These are phyloP conservation scores for Aspergillus panamensis DNA, from an alignment of 495 filamentous ascomycete species.

Conservation along the genomic window DNA sequence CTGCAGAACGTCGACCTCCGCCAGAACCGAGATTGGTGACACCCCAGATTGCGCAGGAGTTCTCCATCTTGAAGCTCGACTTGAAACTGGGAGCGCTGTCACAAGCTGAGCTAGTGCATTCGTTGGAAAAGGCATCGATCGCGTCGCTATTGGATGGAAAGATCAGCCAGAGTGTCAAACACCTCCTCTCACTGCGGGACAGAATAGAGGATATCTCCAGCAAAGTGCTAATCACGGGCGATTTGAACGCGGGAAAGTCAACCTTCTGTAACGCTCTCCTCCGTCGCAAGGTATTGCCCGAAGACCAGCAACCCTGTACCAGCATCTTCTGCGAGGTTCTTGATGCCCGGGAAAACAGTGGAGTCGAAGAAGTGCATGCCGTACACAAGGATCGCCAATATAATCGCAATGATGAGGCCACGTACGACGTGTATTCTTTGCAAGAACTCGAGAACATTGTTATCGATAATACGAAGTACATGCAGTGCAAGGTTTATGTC, in stretches of 20 bases:
- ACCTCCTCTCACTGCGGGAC: constrained; percentile 80
- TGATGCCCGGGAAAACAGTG: constrained; percentile 83
- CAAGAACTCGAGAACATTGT: constrained; percentile 83
- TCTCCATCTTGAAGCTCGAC: constrained; percentile 91
- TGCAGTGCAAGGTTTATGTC: constrained; percentile 95
- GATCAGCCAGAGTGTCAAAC: constrained; percentile 87
- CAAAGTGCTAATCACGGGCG: constrained; percentile 96
- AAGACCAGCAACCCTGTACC: constrained; percentile 98
- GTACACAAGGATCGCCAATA: constrained; percentile 77
- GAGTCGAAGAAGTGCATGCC: constrained; percentile 92
- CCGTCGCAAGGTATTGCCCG: constrained; percentile 86
- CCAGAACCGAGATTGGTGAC: constrained; percentile 76
- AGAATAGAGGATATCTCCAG: constrained; percentile 96
- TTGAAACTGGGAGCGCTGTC: constrained; percentile 82
- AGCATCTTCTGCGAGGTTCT: constrained; percentile 98
- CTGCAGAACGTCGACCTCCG: constrained; percentile 53
- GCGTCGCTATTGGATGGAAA: constrained; percentile 89
- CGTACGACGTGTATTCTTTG: constrained; percentile 80
- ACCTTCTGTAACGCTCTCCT: constrained; percentile 97
- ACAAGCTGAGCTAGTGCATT: constrained; percentile 91
- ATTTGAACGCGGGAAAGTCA: constrained; percentile 96
- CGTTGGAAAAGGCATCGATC: constrained; percentile 87
- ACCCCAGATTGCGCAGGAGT: constrained; percentile 91
- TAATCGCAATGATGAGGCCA: constrained; percentile 86
- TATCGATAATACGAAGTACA: constrained; percentile 77